Conservation (phyloP, 495 filamentous ascomycete species). For the Penicillium lagena region DNA sequence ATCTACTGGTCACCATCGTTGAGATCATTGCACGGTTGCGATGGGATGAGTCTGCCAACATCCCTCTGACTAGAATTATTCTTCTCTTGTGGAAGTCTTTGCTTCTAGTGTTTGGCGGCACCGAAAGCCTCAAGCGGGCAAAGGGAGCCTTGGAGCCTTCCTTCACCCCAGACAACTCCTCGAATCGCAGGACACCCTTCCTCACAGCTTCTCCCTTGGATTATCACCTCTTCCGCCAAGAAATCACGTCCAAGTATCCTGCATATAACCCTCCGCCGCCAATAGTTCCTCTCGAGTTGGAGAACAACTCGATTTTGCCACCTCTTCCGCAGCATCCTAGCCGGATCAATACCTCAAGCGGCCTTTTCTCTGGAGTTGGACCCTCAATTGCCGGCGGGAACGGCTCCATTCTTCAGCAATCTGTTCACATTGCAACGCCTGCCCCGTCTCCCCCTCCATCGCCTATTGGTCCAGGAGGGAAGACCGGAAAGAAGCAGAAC, state of each 20-base stretch:
- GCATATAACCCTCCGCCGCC: constrained; percentile 87
- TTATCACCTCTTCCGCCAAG: constrained; percentile 93
- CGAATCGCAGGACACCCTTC: constrained; percentile 40
- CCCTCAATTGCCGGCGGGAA: constrained; percentile 37
- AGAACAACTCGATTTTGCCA: constrained; percentile 85
- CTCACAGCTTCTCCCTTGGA: constrained; percentile 92
- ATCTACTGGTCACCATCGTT: constrained; percentile 65
- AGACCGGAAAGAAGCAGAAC: constrained; percentile 96
- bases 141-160: constrained; percentile 52
- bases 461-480: constrained; percentile 78
- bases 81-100: constrained; percentile 88
- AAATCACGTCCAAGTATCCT: constrained; percentile 98
- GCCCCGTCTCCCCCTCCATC: constrained; percentile 96
- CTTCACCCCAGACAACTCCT: constrained; percentile 21
- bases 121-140: constrained; percentile 58
- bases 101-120: constrained; percentile 77
- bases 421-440: constrained; percentile 95
- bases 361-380: constrained; percentile 36
- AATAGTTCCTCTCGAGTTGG: constrained; percentile 76
- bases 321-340: constrained; percentile 70
- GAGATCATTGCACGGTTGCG: constrained; percentile 69
- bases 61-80: constrained; percentile 64
- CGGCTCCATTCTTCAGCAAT: constrained; percentile 86
- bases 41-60: constrained; percentile 73
- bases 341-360: constrained; percentile 34